phyloP scores from a whole-genome alignment of 768 basidiomycete genomes.

The Calocybe gangraenosa region DNA sequence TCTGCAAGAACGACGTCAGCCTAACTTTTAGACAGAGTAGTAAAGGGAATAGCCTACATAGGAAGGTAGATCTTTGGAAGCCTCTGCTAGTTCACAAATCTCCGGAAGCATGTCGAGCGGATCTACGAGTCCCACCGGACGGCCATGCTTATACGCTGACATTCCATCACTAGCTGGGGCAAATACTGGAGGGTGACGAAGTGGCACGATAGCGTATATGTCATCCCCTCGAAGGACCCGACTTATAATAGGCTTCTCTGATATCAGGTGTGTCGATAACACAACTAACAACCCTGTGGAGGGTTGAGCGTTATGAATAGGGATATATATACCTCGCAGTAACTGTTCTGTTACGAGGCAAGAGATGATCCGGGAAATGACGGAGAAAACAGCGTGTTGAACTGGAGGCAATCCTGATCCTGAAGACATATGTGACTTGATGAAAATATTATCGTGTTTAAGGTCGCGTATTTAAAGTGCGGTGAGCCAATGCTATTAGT shows the following conservation, averaged over 20 bases:
- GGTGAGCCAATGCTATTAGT: constrained; percentile 14
- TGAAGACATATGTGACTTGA: constrained; percentile 28
- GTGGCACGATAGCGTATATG: constrained; percentile 44
- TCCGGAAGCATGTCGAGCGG: constrained; percentile 54
- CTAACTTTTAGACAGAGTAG: not conserved
- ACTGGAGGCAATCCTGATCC: constrained; percentile 29
- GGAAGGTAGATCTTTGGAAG: constrained; percentile 4
- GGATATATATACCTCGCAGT: constrained; percentile 38
- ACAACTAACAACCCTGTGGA: constrained; percentile 34
- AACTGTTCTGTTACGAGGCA: constrained; percentile 47
- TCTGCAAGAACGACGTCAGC: constrained; percentile 14
- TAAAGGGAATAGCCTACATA: constrained; percentile 7
- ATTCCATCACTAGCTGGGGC: constrained; percentile 16
- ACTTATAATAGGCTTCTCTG: constrained; percentile 27
- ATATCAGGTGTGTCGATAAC: constrained; percentile 31
- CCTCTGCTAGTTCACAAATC: constrained; percentile 31
- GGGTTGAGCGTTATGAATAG: constrained; percentile 19
- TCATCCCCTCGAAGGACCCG: constrained; percentile 33
- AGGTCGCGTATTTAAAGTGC: constrained; percentile 19
- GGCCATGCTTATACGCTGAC: constrained; percentile 29
- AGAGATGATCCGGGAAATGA: constrained; percentile 43
- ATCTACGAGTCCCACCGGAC: constrained; percentile 44
- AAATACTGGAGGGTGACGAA: constrained; percentile 43
- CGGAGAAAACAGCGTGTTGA: constrained; percentile 40
- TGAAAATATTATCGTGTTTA: not conserved